Percentiles rank a stretch among this genome's conserved stretches.
These are phyloP conservation scores for Avena sativa DNA, from an alignment of 176 grass and related monocot genomes.

Conservation along the genomic window DNA sequence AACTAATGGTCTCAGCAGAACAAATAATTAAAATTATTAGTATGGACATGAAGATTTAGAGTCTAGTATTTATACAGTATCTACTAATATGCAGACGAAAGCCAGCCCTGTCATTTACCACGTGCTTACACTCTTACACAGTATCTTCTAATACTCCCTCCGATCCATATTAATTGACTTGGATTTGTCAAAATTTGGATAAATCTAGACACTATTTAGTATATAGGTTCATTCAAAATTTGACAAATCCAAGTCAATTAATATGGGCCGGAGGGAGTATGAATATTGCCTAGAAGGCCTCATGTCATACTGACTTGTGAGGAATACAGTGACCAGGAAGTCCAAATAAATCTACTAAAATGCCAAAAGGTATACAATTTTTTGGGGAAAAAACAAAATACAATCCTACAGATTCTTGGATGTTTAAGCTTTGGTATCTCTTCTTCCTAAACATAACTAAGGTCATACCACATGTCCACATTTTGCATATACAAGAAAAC, in stretches of 20 bases:
- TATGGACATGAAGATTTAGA: slow-evolving; percentile 7
- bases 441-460: slow-evolving; percentile 13
- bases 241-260: too few species aligned
- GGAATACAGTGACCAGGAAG: background rate
- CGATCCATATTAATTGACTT: background rate
- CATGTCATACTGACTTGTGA: slow-evolving; percentile 33
- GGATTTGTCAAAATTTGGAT: too few species aligned
- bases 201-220: too few species aligned
- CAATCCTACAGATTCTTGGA: slow-evolving; percentile 11
- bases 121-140: background rate
- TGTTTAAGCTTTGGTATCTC: slow-evolving; percentile 3
- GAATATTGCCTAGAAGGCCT: background rate
- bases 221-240: too few species aligned
- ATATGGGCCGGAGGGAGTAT: too few species aligned
- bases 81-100: slow-evolving; percentile 1
- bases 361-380: slow-evolving; percentile 8
- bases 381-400: slow-evolving; percentile 16
- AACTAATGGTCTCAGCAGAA: slow-evolving; percentile 20
- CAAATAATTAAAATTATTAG: slow-evolving; percentile 2
- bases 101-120: background rate
- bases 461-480: slow-evolving; percentile 4
- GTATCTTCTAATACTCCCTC: background rate
- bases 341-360: slow-evolving; percentile 31
- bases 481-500: background rate
- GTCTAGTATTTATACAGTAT: slow-evolving; percentile 15